phyloP scores from a whole-genome alignment of 2,329 filamentous ascomycete genomes.

The Ascochyta clinopodiicola region DNA sequence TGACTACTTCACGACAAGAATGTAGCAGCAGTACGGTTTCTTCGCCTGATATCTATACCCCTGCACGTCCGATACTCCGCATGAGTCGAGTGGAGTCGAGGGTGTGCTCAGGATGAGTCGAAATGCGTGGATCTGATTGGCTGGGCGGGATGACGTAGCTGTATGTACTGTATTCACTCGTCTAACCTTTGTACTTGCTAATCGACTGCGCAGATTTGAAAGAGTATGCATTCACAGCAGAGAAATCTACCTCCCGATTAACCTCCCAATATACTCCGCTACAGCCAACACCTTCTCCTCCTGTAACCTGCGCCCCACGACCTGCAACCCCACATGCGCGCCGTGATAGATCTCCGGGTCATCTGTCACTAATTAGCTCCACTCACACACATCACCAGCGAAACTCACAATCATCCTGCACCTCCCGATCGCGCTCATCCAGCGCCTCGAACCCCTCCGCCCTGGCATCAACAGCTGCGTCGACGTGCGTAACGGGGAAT shows the following conservation, averaged over 20 bases:
- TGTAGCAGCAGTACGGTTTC: too few relatives aligned
- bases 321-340: constrained; percentile 46
- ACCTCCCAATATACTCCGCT: constrained; percentile 39
- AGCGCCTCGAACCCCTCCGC: constrained; percentile 34
- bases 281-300: constrained; percentile 51
- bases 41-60: neutral
- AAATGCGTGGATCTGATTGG: neutral
- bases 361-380: constrained; percentile 27
- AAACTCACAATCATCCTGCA: constrained; percentile 39
- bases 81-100: neutral
- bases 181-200: neutral
- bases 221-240: too few relatives aligned
- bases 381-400: neutral
- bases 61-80: neutral
- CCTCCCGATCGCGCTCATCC: constrained; percentile 34
- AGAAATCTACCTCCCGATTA: constrained; percentile 24
- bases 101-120: neutral
- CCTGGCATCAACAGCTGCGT: constrained; percentile 36
- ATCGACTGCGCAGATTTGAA: too few relatives aligned
- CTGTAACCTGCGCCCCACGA: constrained; percentile 47
- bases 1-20: neutral
- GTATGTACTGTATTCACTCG: too few relatives aligned
- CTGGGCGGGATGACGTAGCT: neutral
- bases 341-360: constrained; percentile 50
- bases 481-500: constrained; percentile 44